Evolutionary conservation across 2,329 filamentous ascomycete genomes (phyloP).

Genomic region (Annulohypoxylon truncatum): DNA sequence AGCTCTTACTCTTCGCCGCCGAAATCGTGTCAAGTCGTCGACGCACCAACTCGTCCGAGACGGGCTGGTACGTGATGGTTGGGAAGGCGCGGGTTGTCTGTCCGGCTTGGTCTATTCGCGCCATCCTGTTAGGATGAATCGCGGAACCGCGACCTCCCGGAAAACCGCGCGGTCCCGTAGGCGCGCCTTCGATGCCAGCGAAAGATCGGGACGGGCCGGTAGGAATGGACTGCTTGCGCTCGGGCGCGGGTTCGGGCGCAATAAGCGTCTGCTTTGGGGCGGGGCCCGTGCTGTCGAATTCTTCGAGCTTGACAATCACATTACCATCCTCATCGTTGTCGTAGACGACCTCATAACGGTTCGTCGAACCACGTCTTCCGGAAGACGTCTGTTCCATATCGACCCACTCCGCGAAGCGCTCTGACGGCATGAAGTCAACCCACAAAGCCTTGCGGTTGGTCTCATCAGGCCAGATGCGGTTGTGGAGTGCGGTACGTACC

Average conservation of each 20-base stretch:
- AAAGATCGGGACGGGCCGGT: conserved; percentile 48
- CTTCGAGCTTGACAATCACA: conserved; percentile 67
- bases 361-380: conserved; percentile 55
- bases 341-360: conserved; percentile 81
- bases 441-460: conserved; percentile 84
- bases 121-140: conserved; percentile 39
- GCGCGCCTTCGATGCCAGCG: conserved; percentile 50
- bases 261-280: conserved; percentile 32
- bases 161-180: conserved; percentile 55
- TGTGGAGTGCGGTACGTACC: conserved; percentile 81
- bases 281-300: conserved; percentile 52
- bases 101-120: conserved; percentile 38
- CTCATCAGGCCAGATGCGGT: conserved; percentile 87
- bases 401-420: conserved; percentile 80
- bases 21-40: conserved; percentile 71
- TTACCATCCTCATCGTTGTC: conserved; percentile 65
- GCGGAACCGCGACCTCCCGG: conserved; percentile 47
- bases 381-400: conserved; percentile 68
- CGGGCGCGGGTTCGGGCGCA: conserved; percentile 38
- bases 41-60: conserved; percentile 71
- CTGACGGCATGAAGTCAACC: conserved; percentile 88
- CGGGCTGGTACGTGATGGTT: conserved; percentile 64
- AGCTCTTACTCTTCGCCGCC: conserved; percentile 59
- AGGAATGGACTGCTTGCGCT: conserved; percentile 46
- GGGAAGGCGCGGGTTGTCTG: conserved; percentile 58